A percentile compares a stretch with the other conserved stretches of the same genome.
Evolutionary conservation across 306 rosid genomes (phyloP).

Genomic region (Vigna radiata): DNA sequence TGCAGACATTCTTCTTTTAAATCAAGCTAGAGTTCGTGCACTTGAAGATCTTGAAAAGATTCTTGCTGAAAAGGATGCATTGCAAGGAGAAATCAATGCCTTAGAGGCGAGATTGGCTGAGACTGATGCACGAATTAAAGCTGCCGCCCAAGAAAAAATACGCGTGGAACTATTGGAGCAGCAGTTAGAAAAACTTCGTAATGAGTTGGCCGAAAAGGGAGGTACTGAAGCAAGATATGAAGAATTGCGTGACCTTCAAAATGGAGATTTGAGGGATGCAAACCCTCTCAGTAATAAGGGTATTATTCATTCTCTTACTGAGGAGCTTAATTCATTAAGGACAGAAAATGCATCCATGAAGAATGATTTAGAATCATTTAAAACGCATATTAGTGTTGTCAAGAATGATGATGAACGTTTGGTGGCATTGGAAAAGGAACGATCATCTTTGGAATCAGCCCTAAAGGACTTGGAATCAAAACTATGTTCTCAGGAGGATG

Average conservation of each 20-base stretch:
- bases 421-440: slow-evolving; percentile 73
- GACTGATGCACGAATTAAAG: slow-evolving; percentile 70
- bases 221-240: slow-evolving; percentile 50
- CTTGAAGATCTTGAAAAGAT: slow-evolving; percentile 80
- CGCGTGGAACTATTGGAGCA: slow-evolving; percentile 72
- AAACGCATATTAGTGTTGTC: slow-evolving; percentile 60
- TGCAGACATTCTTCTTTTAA: slow-evolving; percentile 81
- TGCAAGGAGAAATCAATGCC: slow-evolving; percentile 74
- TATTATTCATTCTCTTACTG: slow-evolving; percentile 48
- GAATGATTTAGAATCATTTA: slow-evolving; percentile 64
- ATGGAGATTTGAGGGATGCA: slow-evolving; percentile 41
- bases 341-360: slow-evolving; percentile 70
- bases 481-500: slow-evolving; percentile 74
- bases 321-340: slow-evolving; percentile 72
- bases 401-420: slow-evolving; percentile 65
- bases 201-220: slow-evolving; percentile 53
- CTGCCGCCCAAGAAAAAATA: slow-evolving; percentile 72
- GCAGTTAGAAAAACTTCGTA: slow-evolving; percentile 63
- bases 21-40: slow-evolving; percentile 77
- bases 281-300: slow-evolving; percentile 39
- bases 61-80: slow-evolving; percentile 73
- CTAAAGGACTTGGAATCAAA: slow-evolving; percentile 76
- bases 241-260: slow-evolving; percentile 48
- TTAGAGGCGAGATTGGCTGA: slow-evolving; percentile 81
- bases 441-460: slow-evolving; percentile 69